Conservation (phyloP, 2,329 filamentous ascomycete species). For the Pleochaeta shiraiana region DNA sequence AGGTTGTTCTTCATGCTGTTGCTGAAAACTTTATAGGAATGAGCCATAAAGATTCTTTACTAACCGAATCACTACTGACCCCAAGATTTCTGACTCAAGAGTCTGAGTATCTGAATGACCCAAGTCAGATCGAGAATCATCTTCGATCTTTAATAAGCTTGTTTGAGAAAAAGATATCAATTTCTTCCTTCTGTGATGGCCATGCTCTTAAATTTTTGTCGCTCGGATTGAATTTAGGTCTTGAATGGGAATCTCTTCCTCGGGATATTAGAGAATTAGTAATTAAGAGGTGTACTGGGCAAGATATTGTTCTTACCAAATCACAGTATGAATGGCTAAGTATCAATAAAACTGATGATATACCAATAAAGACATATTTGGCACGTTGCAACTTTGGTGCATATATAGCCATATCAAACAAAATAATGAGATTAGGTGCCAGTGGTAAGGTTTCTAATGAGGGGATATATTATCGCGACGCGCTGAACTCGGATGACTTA, state of each 20-base stretch:
- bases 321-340: slow-evolving; percentile 11
- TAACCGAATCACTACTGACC: slow-evolving; percentile 20
- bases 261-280: slow-evolving; percentile 24
- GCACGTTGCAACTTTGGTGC: slow-evolving; percentile 13
- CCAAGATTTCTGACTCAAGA: slow-evolving; percentile 4
- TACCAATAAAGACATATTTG: slow-evolving; percentile 10
- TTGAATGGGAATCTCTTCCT: slow-evolving; percentile 28
- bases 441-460: slow-evolving; percentile 5
- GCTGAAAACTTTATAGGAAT: slow-evolving; percentile 10
- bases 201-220: slow-evolving; percentile 26
- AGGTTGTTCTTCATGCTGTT: slow-evolving; percentile 10
- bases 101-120: slow-evolving; percentile 6
- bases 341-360: slow-evolving; percentile 9
- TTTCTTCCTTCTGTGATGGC: slow-evolving; percentile 11
- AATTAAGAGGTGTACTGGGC: slow-evolving; percentile 24
- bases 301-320: slow-evolving; percentile 12
- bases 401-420: slow-evolving; percentile 11
- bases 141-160: slow-evolving; percentile 19
- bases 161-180: slow-evolving; percentile 11
- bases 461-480: slow-evolving; percentile 6
- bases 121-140: slow-evolving; percentile 8
- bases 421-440: slow-evolving; percentile 2
- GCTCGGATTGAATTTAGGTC: slow-evolving; percentile 27
- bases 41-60: slow-evolving; percentile 18
- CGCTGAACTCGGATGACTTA: slow-evolving; percentile 6